Base-by-base conservation (phyloP, 1,284 basidiomycete species). In the Rhodotorula sp. region DNA sequence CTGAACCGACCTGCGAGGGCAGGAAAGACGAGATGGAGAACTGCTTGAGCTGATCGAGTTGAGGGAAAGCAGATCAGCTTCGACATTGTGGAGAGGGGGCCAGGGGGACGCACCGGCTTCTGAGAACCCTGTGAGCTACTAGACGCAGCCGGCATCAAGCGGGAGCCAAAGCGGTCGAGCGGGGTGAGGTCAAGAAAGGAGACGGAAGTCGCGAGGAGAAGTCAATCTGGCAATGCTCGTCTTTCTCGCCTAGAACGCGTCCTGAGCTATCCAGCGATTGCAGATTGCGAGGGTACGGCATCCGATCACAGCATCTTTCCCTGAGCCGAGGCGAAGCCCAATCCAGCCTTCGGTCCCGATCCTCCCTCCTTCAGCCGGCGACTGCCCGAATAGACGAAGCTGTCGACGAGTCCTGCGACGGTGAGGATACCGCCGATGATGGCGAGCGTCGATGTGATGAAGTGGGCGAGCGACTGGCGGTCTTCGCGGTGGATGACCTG, bases 351-450 rank as follows among this genome's bases (percentile, higher is more conserved):
- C 24, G 59, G 65, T 40, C 16, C 16, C 37, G n/a, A 13, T 5
- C 65, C 65, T 9, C 66, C 69, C 31, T 46, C 50, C 62, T 67
- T 67, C 15, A 75, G 47, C 46, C 67, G 26, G 13, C 59, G 51
- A 52, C 52, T 30, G 9, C 65, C 60, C 4, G 62, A 55, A 51
- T 70, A 69, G 37, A 75, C 74, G 63, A 74, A 66, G 28, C 67
- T 55, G 80, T 99, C 95, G 59, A 98, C 76, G n/a, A 99, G 83
- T 1, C 91, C 89, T 20, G 94, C 94, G 34, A 99, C 88, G 1
- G 96, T 99, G 60, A 99, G 82, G 13, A 99, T 93, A 76, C 96
- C 95, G 71, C 95, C 95, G 51, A 99, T 88, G 77, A 99, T 97
- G 6, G 96, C 96, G 55, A 31, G 34, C n/a, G 54, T 34, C 90